A percentile compares a stretch with the other conserved stretches of the same genome.
phyloP scores from a whole-genome alignment of 2,329 filamentous ascomycete species.

The Ceratocystiopsis sp. region DNA sequence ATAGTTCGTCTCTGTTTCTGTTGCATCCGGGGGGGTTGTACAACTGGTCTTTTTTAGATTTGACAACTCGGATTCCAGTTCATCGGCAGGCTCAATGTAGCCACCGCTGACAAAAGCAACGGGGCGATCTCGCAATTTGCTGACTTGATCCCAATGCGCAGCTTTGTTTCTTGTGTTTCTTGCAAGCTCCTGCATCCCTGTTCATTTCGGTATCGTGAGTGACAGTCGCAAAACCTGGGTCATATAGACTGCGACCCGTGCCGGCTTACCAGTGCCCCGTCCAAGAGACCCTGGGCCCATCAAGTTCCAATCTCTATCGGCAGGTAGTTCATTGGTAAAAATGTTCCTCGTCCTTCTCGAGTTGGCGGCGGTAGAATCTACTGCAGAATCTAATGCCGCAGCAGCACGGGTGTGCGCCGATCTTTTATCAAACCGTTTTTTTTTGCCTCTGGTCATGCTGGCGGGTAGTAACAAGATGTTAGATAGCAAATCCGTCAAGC shows the following conservation, averaged over 20 bases:
- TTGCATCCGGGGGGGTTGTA: not conserved
- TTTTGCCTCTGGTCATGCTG: constrained; percentile 11
- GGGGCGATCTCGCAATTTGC: constrained; percentile 29
- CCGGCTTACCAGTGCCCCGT: too few relatives aligned
- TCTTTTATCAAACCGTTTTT: constrained; percentile 5
- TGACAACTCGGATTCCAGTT: not conserved
- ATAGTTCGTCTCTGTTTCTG: not conserved
- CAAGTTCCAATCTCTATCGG: too few relatives aligned
- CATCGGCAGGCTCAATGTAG: constrained; percentile 26
- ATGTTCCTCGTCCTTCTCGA: not conserved
- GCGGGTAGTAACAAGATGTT: too few relatives aligned
- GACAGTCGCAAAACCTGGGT: too few relatives aligned
- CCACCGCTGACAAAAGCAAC: constrained; percentile 38
- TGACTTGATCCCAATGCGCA: constrained; percentile 20
- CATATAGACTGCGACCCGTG: too few relatives aligned
- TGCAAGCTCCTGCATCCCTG: constrained; percentile 31
- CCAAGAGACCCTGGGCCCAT: too few relatives aligned
- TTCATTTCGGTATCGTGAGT: constrained; percentile 9
- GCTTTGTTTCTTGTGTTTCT: constrained; percentile 31
- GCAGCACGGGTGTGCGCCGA: constrained; percentile 1
- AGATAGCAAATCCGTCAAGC: too few relatives aligned
- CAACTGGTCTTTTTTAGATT: too few relatives aligned
- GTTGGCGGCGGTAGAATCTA: not conserved
- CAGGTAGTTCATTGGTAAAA: too few relatives aligned
- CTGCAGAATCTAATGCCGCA: not conserved